A percentile compares a stretch with the other conserved stretches of the same genome.
Conservation (phyloP, 169 alveolate species). For the Plasmodium knowlesi region DNA sequence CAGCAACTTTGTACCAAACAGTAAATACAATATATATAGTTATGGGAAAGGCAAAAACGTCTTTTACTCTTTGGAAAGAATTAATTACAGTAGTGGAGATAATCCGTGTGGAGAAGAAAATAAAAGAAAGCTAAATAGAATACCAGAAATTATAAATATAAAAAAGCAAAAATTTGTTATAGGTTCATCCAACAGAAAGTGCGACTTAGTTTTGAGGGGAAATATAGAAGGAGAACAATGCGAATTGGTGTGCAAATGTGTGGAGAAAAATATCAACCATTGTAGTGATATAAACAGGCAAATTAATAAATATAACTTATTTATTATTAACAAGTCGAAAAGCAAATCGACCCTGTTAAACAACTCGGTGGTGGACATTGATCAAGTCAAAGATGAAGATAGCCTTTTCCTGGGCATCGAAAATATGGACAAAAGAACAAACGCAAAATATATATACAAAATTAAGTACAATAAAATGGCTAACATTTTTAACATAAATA, state of each 20-base stretch:
- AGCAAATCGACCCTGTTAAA: conserved; percentile 32
- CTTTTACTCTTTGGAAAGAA: conserved; percentile 38
- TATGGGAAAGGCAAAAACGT: conserved; percentile 35
- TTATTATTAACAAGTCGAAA: conserved; percentile 47
- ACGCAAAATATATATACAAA: conserved; percentile 63
- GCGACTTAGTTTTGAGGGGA: conserved; percentile 62
- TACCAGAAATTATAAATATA: conserved; percentile 43
- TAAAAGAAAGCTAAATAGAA: conserved; percentile 27
- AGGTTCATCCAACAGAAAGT: conserved; percentile 55
- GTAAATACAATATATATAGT: conserved; percentile 40
- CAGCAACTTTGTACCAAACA: conserved; percentile 13
- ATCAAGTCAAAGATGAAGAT: conserved; percentile 67
- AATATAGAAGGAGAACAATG: conserved; percentile 66
- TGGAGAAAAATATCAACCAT: conserved; percentile 51
- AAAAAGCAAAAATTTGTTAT: conserved; percentile 65
- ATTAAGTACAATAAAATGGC: conserved; percentile 61
- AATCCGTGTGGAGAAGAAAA: conserved; percentile 5
- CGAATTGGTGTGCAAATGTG: conserved; percentile 60
- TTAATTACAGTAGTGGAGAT: conserved; percentile 32
- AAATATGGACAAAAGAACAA: conserved; percentile 13
- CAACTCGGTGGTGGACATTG: conserved; percentile 39
- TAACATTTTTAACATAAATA: conserved; percentile 55
- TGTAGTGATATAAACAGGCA: conserved; percentile 42
- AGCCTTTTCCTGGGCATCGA: conserved; percentile 45
- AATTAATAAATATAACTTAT: conserved; percentile 68